Percentiles rank a stretch among this genome's conserved stretches.
Evolutionary conservation across 208 protist species (phyloP).

Genomic region (Acanthamoeba polyphaga): DNA sequence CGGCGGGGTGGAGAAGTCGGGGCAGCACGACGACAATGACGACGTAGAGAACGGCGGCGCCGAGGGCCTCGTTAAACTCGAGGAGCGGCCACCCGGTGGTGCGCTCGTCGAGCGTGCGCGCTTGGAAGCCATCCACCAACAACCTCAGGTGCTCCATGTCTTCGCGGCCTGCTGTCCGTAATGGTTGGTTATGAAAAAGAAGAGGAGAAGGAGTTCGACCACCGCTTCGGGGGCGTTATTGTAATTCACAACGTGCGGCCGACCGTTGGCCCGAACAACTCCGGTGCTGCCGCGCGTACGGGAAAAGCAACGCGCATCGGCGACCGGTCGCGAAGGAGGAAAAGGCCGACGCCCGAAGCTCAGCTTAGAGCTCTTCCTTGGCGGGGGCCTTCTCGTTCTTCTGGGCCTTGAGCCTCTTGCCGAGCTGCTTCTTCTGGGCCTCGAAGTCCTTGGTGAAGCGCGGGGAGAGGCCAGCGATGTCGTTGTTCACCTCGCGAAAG

Average conservation of each 20-base stretch:
- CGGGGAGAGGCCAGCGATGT: neutral
- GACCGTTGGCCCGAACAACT: too few relatives aligned
- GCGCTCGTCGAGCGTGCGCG: neutral
- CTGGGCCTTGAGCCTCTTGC: neutral
- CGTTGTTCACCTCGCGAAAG: neutral
- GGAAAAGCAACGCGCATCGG: too few relatives aligned
- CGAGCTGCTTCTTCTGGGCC: neutral
- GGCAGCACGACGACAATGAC: neutral
- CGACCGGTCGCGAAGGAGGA: neutral
- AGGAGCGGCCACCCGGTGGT: neutral
- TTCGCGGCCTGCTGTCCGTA: neutral
- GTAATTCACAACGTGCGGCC: too few relatives aligned
- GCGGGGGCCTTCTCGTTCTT: neutral
- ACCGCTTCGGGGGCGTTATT: too few relatives aligned
- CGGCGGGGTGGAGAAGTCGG: neutral
- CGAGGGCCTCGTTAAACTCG: neutral
- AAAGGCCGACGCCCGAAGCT: neutral
- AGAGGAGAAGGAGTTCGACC: too few relatives aligned
- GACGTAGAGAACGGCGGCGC: neutral
- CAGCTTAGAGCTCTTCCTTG: neutral
- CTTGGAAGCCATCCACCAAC: neutral
- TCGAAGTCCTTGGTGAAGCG: constrained; percentile 16
- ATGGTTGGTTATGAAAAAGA: too few relatives aligned
- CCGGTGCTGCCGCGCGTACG: too few relatives aligned
- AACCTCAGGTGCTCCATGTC: neutral